Evolutionary conservation across 176 grass and related monocot genomes (phyloP), one percentile per base, ranked within the genome.

Genomic region (Musa schizocarpa): DNA sequence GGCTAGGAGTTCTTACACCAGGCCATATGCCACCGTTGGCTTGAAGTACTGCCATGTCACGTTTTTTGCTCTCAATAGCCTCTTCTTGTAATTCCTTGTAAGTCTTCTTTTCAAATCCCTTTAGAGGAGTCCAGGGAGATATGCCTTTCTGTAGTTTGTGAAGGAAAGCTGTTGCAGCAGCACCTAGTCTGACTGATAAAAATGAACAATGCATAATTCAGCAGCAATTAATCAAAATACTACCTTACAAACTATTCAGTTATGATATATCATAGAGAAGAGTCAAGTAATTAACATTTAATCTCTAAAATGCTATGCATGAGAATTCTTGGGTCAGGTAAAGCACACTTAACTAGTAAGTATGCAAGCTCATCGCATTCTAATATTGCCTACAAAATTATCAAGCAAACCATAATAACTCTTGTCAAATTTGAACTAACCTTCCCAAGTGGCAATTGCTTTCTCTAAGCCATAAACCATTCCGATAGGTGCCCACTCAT

Each of bases 371-470:
- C 1, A 19, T 56, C 12, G 34, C 10, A 17, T 52, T 19, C 11
- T 53, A 67, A 66, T 13, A 24, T 10, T 22, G 52, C 20, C 9
- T 67, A 62, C 9, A 64, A 66, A 16, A 54, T 43, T 68, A 53
- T 25, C 8, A 4, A 9, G 14, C 43, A 66, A 27, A 63, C 3
- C 64, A 48, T 2, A 17, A 50, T 17, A 70, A 71, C 49, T 51
- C 7, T 52, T 52, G 17, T 52, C 16, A 56, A 55, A 9, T 55
- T 5, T 20, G 14, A 53, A 71, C 80, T 21, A 69, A 82, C 81
- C 81, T 82, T 82, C 81, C 81, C 81, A 82, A 52, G 81, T 82
- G 2, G 81, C 81, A 59, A 82, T 82, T 70, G 81, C 81, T 71
- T 82, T 82, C 54, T 82, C 74, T 71, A 82, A 26, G 52, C 81